These are phyloP conservation scores for Biscutella auriculata DNA, from an alignment of 441 rosid genomes.

Conservation along the genomic window DNA sequence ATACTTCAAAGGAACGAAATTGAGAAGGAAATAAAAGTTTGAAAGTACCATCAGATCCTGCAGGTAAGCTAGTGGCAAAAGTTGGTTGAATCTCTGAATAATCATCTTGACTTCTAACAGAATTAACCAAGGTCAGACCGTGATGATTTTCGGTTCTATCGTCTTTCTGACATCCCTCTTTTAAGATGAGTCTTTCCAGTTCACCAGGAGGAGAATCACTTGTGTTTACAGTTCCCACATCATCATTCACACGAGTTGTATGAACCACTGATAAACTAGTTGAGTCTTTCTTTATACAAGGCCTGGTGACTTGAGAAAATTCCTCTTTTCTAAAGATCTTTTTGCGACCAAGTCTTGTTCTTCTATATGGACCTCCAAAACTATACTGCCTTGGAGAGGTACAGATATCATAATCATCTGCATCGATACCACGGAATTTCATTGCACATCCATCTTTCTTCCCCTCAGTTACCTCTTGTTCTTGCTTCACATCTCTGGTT, in stretches of 20 bases:
- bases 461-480: slow-evolving; percentile 15
- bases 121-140: not conserved
- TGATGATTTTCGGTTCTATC: slow-evolving; percentile 2
- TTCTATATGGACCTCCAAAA: slow-evolving; percentile 24
- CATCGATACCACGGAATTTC: slow-evolving; percentile 20
- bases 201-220: slow-evolving; percentile 18
- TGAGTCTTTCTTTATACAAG: slow-evolving; percentile 13
- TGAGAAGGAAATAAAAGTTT: not conserved
- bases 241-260: slow-evolving; percentile 19
- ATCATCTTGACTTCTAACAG: slow-evolving; percentile 5
- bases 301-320: slow-evolving; percentile 12
- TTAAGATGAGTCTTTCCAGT: slow-evolving; percentile 12
- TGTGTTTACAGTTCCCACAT: slow-evolving; percentile 20
- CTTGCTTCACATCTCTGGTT: slow-evolving; percentile 21
- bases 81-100: slow-evolving; percentile 15
- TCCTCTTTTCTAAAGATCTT: slow-evolving; percentile 15
- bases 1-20: slow-evolving; percentile 13
- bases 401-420: slow-evolving; percentile 28
- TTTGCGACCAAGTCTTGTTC: slow-evolving; percentile 19
- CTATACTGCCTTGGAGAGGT: slow-evolving; percentile 19
- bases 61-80: slow-evolving; percentile 14
- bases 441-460: slow-evolving; percentile 19
- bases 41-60: slow-evolving; percentile 33
- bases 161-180: slow-evolving; percentile 23
- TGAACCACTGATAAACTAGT: slow-evolving; percentile 8